Conservation (phyloP, 1,139 yeast genomes). For the Pichia kudriavzevii region DNA sequence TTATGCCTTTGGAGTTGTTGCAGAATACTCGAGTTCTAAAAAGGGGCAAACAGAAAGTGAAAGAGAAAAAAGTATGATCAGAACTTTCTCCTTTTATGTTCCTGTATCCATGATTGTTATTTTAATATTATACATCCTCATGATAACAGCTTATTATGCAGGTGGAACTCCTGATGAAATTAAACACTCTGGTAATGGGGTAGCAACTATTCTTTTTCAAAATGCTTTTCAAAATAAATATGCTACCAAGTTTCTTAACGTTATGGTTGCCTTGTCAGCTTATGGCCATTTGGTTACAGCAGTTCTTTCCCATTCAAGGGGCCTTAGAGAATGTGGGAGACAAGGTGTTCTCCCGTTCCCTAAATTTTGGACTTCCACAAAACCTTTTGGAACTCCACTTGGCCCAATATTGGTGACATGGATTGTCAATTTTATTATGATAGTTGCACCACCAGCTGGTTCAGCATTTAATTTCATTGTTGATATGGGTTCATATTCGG, state of each 20-base stretch:
- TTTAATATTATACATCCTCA: slow-evolving; percentile 32
- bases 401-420: slow-evolving; percentile 34
- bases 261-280: slow-evolving; percentile 36
- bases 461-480: slow-evolving; percentile 39
- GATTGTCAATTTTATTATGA: slow-evolving; percentile 33
- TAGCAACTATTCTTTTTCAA: slow-evolving; percentile 32
- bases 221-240: slow-evolving; percentile 30
- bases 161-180: slow-evolving; percentile 30
- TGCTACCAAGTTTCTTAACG: slow-evolving; percentile 32
- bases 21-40: slow-evolving; percentile 24
- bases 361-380: slow-evolving; percentile 34
- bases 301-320: slow-evolving; percentile 35
- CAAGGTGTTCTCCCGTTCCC: slow-evolving; percentile 41
- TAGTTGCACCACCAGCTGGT: slow-evolving; percentile 41
- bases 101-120: slow-evolving; percentile 33
- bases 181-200: slow-evolving; percentile 30
- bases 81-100: slow-evolving; percentile 30
- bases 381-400: slow-evolving; percentile 38
- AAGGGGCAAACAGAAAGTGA: slow-evolving; percentile 31
- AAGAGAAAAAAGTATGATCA: slow-evolving; percentile 25
- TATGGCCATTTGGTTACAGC: slow-evolving; percentile 38
- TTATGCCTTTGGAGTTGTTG: slow-evolving; percentile 36
- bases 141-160: slow-evolving; percentile 35
- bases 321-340: slow-evolving; percentile 40
- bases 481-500: slow-evolving; percentile 30